Conservation (phyloP, 2,329 filamentous ascomycete species). For the Sclerotinia trifoliorum region DNA sequence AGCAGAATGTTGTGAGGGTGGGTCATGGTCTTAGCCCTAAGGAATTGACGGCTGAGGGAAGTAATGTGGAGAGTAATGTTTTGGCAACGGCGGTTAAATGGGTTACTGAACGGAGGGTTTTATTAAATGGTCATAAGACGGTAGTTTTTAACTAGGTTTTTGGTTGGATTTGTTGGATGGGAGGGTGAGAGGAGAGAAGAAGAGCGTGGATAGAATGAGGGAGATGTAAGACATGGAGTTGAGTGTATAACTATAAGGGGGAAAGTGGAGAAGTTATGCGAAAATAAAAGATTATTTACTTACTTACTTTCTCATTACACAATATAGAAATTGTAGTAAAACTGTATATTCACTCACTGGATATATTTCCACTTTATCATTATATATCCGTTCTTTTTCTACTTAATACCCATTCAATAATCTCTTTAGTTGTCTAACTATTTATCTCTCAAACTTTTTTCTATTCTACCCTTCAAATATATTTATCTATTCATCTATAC, state of each 20-base stretch:
- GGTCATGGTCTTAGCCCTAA: conserved; percentile 75
- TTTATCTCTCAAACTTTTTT: too few species aligned
- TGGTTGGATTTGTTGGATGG: too few species aligned
- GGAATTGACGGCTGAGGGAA: conserved; percentile 75
- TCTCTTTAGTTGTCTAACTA: too few species aligned
- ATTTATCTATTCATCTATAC: too few species aligned
- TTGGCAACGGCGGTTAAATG: conserved; percentile 79
- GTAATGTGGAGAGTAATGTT: conserved; percentile 81
- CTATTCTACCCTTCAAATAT: too few species aligned
- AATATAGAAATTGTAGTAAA: too few species aligned
- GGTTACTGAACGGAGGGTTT: conserved; percentile 75
- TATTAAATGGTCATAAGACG: conserved; percentile 77
- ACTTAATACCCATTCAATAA: too few species aligned
- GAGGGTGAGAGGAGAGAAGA: neutral
- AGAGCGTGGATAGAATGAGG: neutral
- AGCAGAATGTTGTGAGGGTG: conserved; percentile 76
- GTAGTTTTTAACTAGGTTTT: conserved; percentile 60
- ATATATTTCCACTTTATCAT: too few species aligned
- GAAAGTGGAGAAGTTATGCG: neutral
- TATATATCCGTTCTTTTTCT: too few species aligned
- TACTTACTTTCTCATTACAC: too few species aligned
- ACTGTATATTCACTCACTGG: too few species aligned
- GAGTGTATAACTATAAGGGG: neutral
- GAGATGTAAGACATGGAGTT: neutral
- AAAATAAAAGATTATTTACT: too few species aligned